phyloP scores from a whole-genome alignment of 2,329 filamentous ascomycete genomes.

The Alternaria incomplexa region DNA sequence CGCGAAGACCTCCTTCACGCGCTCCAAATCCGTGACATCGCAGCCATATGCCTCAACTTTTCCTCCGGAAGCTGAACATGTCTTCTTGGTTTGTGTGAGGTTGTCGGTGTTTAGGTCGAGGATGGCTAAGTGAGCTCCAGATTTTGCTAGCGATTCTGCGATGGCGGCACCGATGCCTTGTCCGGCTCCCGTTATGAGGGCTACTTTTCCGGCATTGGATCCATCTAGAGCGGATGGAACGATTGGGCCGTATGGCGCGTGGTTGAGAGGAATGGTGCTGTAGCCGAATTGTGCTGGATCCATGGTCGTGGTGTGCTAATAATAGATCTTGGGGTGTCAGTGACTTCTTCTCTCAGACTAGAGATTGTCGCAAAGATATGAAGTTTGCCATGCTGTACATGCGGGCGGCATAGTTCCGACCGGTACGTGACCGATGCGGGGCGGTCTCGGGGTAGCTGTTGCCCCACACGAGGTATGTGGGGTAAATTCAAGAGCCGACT shows the following conservation, averaged over 20 bases:
- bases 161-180: slow-evolving; percentile 40
- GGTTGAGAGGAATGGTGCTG: slow-evolving; percentile 26
- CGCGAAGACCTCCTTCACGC: slow-evolving; percentile 19
- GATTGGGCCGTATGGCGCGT: slow-evolving; percentile 26
- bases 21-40: slow-evolving; percentile 26
- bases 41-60: slow-evolving; percentile 28
- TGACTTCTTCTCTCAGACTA: too few species aligned
- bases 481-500: neutral
- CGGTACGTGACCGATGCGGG: neutral
- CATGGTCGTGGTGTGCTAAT: slow-evolving; percentile 10
- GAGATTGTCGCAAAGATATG: neutral
- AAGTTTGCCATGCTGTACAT: neutral
- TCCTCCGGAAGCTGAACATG: slow-evolving; percentile 26
- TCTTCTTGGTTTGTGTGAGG: slow-evolving; percentile 25
- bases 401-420: neutral
- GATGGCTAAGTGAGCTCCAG: slow-evolving; percentile 35
- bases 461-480: slow-evolving; percentile 8
- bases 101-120: slow-evolving; percentile 31
- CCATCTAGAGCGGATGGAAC: slow-evolving; percentile 18
- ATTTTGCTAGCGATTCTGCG: slow-evolving; percentile 32
- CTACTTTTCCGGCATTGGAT: slow-evolving; percentile 32
- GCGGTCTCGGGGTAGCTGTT: slow-evolving; percentile 1
- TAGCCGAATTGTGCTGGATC: slow-evolving; percentile 31
- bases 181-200: slow-evolving; percentile 36
- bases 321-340: neutral